Conservation (phyloP, 495 filamentous ascomycete species). For the Cairneyella variabilis region DNA sequence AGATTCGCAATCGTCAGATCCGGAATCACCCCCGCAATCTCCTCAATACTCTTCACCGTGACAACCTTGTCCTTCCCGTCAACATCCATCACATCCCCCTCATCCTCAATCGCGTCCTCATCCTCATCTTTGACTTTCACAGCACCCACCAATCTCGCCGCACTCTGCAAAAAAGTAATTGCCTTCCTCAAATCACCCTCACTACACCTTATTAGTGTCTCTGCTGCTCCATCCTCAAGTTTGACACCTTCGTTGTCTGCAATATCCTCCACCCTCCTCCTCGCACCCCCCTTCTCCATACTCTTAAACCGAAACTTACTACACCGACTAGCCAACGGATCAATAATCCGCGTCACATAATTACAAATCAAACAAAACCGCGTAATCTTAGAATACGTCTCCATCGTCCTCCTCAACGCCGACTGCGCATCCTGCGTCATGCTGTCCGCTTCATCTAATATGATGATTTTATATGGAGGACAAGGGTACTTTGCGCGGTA, state of each 20-base stretch:
- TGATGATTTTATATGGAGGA: conserved; percentile 97
- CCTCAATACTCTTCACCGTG: conserved; percentile 77
- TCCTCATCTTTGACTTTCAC: conserved; percentile 31
- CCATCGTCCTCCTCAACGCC: conserved; percentile 91
- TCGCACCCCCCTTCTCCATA: conserved; percentile 78
- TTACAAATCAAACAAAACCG: conserved; percentile 98
- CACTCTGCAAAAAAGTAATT: conserved; percentile 93
- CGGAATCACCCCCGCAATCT: conserved; percentile 95
- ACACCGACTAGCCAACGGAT: conserved; percentile 87
- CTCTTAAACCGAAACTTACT: conserved; percentile 98
- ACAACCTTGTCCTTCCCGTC: conserved; percentile 47
- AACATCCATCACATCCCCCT: conserved; percentile 51
- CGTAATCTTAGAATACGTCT: conserved; percentile 94
- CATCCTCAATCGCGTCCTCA: conserved; percentile 39
- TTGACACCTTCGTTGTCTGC: conserved; percentile 69
- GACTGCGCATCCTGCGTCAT: conserved; percentile 99
- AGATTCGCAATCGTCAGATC: conserved; percentile 64
- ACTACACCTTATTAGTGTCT: conserved; percentile 77
- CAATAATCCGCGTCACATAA: conserved; percentile 97
- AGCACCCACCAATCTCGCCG: conserved; percentile 73
- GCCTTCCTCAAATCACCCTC: conserved; percentile 95
- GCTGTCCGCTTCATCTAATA: conserved; percentile 94
- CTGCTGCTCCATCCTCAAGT: conserved; percentile 73
- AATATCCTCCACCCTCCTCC: conserved; percentile 72
- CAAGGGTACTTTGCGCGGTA: conserved; percentile 79